Base-by-base conservation (phyloP, 371 early-diverging fungal species). In the Circinella minor region DNA sequence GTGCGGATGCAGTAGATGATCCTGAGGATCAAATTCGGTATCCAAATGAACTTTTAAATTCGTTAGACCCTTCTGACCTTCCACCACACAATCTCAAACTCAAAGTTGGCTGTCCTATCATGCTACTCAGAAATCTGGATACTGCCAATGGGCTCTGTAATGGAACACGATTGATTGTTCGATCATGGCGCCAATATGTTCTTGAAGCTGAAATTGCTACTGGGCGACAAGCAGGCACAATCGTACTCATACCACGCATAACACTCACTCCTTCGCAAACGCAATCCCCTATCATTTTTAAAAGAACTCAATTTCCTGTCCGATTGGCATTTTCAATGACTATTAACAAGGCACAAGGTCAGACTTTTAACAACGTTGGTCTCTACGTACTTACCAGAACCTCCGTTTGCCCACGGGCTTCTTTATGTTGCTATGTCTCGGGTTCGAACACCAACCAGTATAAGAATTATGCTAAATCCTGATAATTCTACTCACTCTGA, bases 381-480 rank as follows among this genome's bases (percentile, higher is more conserved):
- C 18, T 71, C 8, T 71, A 71, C n/a, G n/a, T n/a, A n/a, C 34
- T 38, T 67, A 13, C 66, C 63, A 0, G 17, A 36, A 1, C 63
- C 63, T 7, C 61, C 67, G 46, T 61, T 74, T n/a, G 34, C 55
- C 0, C 74, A 74, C 47, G 70, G 70, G 0, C 67, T 59, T 4
- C 48, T 68, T 5, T 72, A 72, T 39, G 66, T 72, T 1, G 73
- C 69, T 14, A 66, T 68, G 65, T 66, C 66, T 27, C 61, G 62
- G 4, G 38, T 65, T n/a, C 43, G 66, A 13, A 71, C 51, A 13
- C 9, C 48, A 37, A 0, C 7, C 3, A 54, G 57, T 36, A 69
- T 64, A 47, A 18, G 36, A 8, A 36, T 43, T 36, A 60, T 36
- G 54, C 27, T 67, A 39, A 43, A 60, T 38, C 67, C 10, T 36